A percentile compares a stretch with the other conserved stretches of the same genome.
Conservation (phyloP, 495 filamentous ascomycete species). For the Aspergillus nanangensis region DNA sequence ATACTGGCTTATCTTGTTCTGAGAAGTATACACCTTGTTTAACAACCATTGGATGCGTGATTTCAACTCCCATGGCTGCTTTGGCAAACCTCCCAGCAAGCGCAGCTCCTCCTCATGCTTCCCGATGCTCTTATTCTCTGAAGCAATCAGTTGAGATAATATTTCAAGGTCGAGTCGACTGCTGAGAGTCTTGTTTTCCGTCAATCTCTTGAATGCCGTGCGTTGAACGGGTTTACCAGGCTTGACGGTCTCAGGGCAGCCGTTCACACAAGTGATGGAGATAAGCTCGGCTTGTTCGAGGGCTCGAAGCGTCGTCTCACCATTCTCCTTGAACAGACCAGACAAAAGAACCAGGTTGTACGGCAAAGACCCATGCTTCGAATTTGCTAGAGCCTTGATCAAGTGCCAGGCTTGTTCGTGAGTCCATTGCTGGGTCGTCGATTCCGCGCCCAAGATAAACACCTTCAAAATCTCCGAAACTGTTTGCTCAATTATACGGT, state of each 20-base stretch:
- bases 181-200: slow-evolving; percentile 65
- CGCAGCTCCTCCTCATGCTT: slow-evolving; percentile 77
- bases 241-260: slow-evolving; percentile 70
- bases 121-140: slow-evolving; percentile 69
- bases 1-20: slow-evolving; percentile 69
- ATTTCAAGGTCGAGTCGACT: slow-evolving; percentile 71
- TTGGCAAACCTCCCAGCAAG: slow-evolving; percentile 56
- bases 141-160: slow-evolving; percentile 59
- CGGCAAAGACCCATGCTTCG: slow-evolving; percentile 50
- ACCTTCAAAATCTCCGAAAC: slow-evolving; percentile 90
- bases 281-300: slow-evolving; percentile 89
- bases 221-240: slow-evolving; percentile 86
- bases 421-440: slow-evolving; percentile 56
- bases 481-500: slow-evolving; percentile 82
- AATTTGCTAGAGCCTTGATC: slow-evolving; percentile 63
- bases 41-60: slow-evolving; percentile 67
- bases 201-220: slow-evolving; percentile 70
- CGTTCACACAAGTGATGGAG: slow-evolving; percentile 63
- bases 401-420: slow-evolving; percentile 87
- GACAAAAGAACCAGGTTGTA: slow-evolving; percentile 82
- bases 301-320: slow-evolving; percentile 69
- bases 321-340: slow-evolving; percentile 61
- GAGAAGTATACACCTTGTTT: slow-evolving; percentile 63
- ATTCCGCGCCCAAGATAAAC: slow-evolving; percentile 63
- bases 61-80: slow-evolving; percentile 56